Conservation (phyloP, 345 rosid genomes). For the Eucalyptus decipiens region DNA sequence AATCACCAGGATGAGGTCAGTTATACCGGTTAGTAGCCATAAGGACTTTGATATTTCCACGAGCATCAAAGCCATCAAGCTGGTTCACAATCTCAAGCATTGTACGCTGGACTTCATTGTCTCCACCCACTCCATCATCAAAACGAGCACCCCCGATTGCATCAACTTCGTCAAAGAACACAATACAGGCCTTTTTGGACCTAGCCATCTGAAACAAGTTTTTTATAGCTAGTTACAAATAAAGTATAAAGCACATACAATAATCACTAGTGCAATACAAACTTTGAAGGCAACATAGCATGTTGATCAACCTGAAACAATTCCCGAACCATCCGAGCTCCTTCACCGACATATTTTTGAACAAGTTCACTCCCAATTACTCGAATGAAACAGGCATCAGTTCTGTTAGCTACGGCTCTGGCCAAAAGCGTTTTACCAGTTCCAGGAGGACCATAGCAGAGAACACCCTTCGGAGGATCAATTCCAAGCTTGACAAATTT, state of each 20-base stretch:
- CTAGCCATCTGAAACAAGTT: slow-evolving; percentile 45
- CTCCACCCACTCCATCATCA: slow-evolving; percentile 73
- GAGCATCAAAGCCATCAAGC: slow-evolving; percentile 82
- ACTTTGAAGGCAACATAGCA: neutral
- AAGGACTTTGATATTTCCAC: slow-evolving; percentile 87
- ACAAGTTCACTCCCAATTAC: slow-evolving; percentile 96
- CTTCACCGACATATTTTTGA: slow-evolving; percentile 97
- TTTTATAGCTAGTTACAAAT: neutral
- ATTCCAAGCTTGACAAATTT: slow-evolving; percentile 93
- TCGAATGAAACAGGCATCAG: slow-evolving; percentile 92
- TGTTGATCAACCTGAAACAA: slow-evolving; percentile 57
- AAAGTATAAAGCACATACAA: neutral
- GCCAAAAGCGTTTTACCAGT: slow-evolving; percentile 92
- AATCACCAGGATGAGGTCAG: neutral
- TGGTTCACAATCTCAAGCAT: slow-evolving; percentile 83
- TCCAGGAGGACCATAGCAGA: slow-evolving; percentile 97
- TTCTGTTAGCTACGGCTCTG: slow-evolving; percentile 95
- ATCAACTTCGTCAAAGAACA: slow-evolving; percentile 75
- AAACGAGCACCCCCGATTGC: slow-evolving; percentile 80
- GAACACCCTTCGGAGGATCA: slow-evolving; percentile 97
- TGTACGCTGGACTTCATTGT: slow-evolving; percentile 63
- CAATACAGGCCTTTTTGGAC: slow-evolving; percentile 67
- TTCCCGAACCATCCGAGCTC: slow-evolving; percentile 94
- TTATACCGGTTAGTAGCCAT: slow-evolving; percentile 68
- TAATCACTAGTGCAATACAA: neutral